Base-by-base conservation (phyloP, 2,329 filamentous ascomycete species). In the Emergomyces pasteurianus region DNA sequence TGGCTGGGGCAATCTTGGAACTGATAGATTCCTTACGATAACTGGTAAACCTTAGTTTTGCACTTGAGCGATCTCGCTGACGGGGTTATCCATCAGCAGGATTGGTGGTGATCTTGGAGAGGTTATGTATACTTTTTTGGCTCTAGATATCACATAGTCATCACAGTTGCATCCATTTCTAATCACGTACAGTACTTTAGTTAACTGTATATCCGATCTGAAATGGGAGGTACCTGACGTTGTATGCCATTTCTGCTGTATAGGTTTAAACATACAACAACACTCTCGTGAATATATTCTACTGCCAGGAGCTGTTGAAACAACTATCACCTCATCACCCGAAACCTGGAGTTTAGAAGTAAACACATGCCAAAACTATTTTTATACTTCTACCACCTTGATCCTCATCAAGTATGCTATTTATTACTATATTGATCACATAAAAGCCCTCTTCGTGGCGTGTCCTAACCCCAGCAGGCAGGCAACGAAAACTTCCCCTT, bases 1-100 rank as follows among this genome's bases (percentile, higher is more conserved):
- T 85, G 9, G 73, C 77, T 0, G 68, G 76, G 58, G 75, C 77
- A 61, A 73, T 85, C 46, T 62, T 79, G 63, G 70, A 68, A 10
- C 80, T 85, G 58, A 65, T 67, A n/a, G 26, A 52, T 12, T 54
- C 47, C 16, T 26, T 49, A 42, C 28, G 43, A 28, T 58, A 36
- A 56, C 23, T 5, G 21, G 18, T 54, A 21, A 21, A 1, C 16
- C 2, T n/a, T 36, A n/a, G n/a, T 18, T 38, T 36, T 12, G 14
- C 26, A 26, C 49, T 18, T 8, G 52, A 16, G 34, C 1, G 2
- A 36, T n/a, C 14, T 23, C 6, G 9, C 6, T 38, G 34, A 34
- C 21, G 38, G 38, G 38, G n/a, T n/a, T 42, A 16, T 7, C 23
- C 9, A 42, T 42, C 23, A 14, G 31, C 16, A 9, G n/a, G 8